Conservation (phyloP, 257 asterid species). For the Verbena officinalis region DNA sequence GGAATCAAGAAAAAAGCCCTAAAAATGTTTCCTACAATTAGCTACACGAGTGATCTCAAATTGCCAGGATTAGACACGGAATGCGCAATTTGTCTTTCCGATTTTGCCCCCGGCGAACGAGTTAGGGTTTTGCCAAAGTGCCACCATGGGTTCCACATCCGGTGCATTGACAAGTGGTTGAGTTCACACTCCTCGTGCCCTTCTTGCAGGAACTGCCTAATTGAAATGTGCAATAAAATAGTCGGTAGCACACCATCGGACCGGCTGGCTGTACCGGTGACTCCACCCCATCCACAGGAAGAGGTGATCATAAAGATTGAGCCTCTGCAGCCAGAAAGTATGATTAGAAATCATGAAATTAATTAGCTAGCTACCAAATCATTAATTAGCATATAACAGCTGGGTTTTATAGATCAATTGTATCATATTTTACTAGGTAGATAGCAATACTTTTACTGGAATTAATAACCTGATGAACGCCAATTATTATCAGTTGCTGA, state of each 20-base stretch:
- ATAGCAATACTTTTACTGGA: too few species aligned
- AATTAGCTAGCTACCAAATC: constrained; percentile 13
- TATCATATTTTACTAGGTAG: constrained; percentile 30
- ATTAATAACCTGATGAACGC: too few species aligned
- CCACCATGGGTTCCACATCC: constrained; percentile 55
- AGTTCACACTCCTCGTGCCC: constrained; percentile 60
- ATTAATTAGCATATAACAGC: background rate
- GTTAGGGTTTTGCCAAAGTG: constrained; percentile 54
- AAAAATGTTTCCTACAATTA: constrained; percentile 44
- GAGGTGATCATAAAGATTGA: constrained; percentile 34
- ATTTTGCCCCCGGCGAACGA: constrained; percentile 39
- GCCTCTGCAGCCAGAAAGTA: constrained; percentile 54
- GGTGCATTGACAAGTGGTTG: constrained; percentile 57
- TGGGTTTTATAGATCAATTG: constrained; percentile 2
- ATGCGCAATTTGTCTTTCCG: constrained; percentile 58
- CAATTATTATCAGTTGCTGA: too few species aligned
- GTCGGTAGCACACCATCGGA: constrained; percentile 23
- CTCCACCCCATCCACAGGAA: constrained; percentile 21
- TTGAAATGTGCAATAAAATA: constrained; percentile 48
- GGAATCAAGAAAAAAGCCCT: constrained; percentile 59
- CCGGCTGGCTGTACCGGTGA: background rate
- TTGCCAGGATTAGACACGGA: constrained; percentile 45
- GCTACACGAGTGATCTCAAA: constrained; percentile 38
- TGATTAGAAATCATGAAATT: constrained; percentile 37
- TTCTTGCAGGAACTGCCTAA: constrained; percentile 56